phyloP scores from a whole-genome alignment of 495 filamentous ascomycete genomes.

The Aspergillus funiculosus region DNA sequence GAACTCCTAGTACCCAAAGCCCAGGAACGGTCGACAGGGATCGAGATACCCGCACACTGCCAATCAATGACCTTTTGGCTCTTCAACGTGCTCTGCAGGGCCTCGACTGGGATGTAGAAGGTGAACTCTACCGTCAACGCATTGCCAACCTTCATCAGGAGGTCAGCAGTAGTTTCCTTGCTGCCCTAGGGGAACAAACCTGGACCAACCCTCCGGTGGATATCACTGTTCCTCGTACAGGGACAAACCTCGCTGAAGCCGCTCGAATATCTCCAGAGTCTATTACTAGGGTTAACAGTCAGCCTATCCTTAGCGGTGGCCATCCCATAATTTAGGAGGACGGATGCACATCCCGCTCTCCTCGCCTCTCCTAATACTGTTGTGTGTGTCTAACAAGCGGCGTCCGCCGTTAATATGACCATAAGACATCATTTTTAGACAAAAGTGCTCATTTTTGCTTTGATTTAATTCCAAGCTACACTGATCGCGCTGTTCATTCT shows the following conservation, averaged over 20 bases:
- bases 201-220: conserved; percentile 43
- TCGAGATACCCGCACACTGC: conserved; percentile 16
- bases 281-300: conserved; percentile 37
- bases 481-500: conserved; percentile 5
- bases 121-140: conserved; percentile 76
- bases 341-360: conserved; percentile 15
- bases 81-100: conserved; percentile 16
- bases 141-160: conserved; percentile 80
- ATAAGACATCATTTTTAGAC: conserved; percentile 6
- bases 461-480: conserved; percentile 5
- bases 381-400: no score
- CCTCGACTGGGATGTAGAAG: conserved; percentile 59
- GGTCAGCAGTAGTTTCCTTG: conserved; percentile 78
- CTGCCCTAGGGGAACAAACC: conserved; percentile 74
- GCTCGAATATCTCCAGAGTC: conserved; percentile 33
- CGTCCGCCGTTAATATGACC: no score
- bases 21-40: conserved; percentile 17
- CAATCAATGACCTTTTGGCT: conserved; percentile 12
- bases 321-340: conserved; percentile 42
- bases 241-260: conserved; percentile 33
- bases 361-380: not conserved
- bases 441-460: conserved; percentile 15
- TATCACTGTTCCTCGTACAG: conserved; percentile 27
- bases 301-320: conserved; percentile 49
- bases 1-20: conserved; percentile 27